These are phyloP conservation scores for Podospora australis DNA, from an alignment of 495 filamentous ascomycete species.

Conservation along the genomic window DNA sequence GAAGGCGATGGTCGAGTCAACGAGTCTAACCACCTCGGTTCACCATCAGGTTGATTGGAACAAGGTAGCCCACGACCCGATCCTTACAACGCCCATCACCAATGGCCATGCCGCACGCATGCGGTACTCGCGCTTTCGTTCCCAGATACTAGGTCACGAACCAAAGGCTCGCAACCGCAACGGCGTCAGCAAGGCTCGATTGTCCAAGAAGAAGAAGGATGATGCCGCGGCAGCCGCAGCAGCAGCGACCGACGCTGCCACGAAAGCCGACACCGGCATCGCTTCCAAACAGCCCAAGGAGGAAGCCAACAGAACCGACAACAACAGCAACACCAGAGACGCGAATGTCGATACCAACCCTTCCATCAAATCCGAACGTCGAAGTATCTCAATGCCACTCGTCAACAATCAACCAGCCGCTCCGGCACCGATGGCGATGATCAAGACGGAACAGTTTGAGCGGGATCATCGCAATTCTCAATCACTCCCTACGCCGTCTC, in stretches of 20 bases:
- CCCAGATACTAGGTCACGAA: conserved; percentile 35
- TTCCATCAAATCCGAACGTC: conserved; percentile 8
- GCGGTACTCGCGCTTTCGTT: conserved; percentile 66
- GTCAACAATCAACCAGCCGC: background rate
- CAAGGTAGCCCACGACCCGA: conserved; percentile 51
- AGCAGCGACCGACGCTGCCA: conserved; percentile 13
- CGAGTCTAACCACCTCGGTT: background rate
- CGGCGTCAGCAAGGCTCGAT: conserved; percentile 24
- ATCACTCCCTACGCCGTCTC: no score
- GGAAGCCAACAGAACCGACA: background rate
- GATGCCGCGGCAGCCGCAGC: conserved; percentile 19
- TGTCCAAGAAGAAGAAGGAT: conserved; percentile 38
- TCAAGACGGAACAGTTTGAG: no score
- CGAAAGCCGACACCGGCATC: conserved; percentile 15
- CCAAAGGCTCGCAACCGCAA: conserved; percentile 36
- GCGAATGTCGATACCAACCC: conserved; percentile 4
- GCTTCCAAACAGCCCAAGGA: background rate
- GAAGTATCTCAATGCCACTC: background rate
- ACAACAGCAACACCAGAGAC: conserved; percentile 1
- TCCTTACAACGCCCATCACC: conserved; percentile 53
- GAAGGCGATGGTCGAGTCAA: background rate
- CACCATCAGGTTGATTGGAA: conserved; percentile 64
- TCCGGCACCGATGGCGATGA: conserved; percentile 8
- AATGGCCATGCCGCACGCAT: conserved; percentile 79
- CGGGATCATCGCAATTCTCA: no score